phyloP scores from a whole-genome alignment of 257 asterid species.

The Solanum clarkiae region DNA sequence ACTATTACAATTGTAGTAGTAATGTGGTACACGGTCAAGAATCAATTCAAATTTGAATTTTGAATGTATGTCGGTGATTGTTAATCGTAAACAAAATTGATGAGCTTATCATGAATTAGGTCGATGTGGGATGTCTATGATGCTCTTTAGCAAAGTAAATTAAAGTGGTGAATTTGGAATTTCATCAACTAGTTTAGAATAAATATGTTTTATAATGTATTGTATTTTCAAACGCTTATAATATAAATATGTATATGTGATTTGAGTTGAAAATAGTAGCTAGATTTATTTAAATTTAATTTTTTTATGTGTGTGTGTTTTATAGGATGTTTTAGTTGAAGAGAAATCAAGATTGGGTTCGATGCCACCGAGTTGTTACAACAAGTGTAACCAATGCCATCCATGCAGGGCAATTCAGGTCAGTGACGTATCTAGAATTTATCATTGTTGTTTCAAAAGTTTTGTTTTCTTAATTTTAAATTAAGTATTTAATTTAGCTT shows the following conservation, averaged over 20 bases:
- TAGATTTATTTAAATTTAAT: neutral
- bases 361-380: conserved; percentile 89
- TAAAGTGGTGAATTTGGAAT: neutral
- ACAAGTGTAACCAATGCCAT: conserved; percentile 88
- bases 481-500: neutral
- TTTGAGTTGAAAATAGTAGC: neutral
- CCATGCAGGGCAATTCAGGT: conserved; percentile 90
- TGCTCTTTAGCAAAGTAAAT: neutral
- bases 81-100: neutral
- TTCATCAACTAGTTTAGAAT: neutral
- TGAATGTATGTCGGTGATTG: neutral
- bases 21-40: neutral
- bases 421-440: neutral
- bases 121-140: neutral
- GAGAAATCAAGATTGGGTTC: conserved; percentile 87
- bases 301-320: neutral
- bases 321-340: conserved; percentile 48
- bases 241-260: neutral
- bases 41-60: neutral
- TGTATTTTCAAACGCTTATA: too few species aligned
- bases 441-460: neutral
- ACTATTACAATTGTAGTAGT: neutral
- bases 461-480: neutral
- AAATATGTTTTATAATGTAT: too few species aligned
- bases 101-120: neutral